Conservation (phyloP, 805 yeast genomes). For the Zygoascus biomembranicola region DNA sequence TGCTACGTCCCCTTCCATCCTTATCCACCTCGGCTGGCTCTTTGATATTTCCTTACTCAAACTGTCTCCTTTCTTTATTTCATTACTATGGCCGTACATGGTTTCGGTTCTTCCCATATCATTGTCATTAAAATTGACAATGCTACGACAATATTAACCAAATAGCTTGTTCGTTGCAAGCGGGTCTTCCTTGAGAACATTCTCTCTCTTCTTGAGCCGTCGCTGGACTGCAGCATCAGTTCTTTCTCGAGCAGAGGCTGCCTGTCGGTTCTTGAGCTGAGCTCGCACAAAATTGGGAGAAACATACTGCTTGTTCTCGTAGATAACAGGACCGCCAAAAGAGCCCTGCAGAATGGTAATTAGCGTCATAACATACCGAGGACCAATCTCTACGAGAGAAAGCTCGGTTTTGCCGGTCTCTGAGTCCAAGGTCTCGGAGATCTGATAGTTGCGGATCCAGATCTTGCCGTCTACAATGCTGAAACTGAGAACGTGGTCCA, state of each 20-base stretch:
- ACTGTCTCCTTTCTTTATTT: no score
- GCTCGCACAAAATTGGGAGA: conserved; percentile 95
- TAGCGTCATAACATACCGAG: conserved; percentile 87
- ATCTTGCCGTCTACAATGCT: conserved; percentile 86
- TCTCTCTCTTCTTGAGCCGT: conserved; percentile 68
- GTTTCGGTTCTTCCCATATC: no score
- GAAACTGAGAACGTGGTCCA: conserved; percentile 92
- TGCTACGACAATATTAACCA: conserved; percentile 30
- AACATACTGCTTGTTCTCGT: conserved; percentile 93
- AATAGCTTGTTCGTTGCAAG: conserved; percentile 70
- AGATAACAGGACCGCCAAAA: conserved; percentile 95
- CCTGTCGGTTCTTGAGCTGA: conserved; percentile 70
- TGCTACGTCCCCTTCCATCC: no score
- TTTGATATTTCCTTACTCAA: no score
- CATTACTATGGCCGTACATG: no score
- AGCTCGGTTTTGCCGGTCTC: conserved; percentile 37
- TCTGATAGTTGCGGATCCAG: conserved; percentile 94
- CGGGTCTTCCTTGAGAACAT: conserved; percentile 68
- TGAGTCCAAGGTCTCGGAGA: conserved; percentile 49
- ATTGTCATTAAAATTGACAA: no score
- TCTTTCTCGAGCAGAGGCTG: conserved; percentile 68
- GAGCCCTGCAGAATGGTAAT: conserved; percentile 93
- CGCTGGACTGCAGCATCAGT: conserved; percentile 70
- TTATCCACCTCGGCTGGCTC: no score
- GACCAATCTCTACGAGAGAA: conserved; percentile 90